Evolutionary conservation across 345 rosid species (phyloP).

Genomic region (Clarkia xantiana): DNA sequence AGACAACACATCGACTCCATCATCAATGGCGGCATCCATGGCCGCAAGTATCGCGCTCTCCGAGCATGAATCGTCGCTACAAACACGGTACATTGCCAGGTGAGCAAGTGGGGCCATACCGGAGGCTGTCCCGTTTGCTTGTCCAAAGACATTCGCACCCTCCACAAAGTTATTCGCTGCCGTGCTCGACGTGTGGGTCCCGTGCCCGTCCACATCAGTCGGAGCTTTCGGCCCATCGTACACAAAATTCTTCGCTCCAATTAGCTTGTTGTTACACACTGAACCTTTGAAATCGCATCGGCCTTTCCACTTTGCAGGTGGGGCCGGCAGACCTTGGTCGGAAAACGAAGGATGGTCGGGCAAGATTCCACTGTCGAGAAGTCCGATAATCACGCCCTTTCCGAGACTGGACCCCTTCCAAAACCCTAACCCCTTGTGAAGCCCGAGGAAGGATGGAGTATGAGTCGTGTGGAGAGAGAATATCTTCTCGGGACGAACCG

Average conservation of each 20-base stretch:
- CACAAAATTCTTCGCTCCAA: slow-evolving; percentile 37
- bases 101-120: slow-evolving; percentile 28
- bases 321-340: slow-evolving; percentile 23
- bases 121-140: slow-evolving; percentile 21
- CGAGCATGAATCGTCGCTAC: slow-evolving; percentile 13
- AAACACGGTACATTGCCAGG: slow-evolving; percentile 27
- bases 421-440: slow-evolving; percentile 17
- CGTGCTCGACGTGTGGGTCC: slow-evolving; percentile 29
- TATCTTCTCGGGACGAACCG: slow-evolving; percentile 20
- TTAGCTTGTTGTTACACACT: slow-evolving; percentile 43
- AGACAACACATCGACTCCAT: slow-evolving; percentile 29
- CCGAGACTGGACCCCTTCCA: slow-evolving; percentile 29
- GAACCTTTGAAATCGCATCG: slow-evolving; percentile 23
- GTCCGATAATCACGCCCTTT: slow-evolving; percentile 30
- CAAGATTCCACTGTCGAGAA: slow-evolving; percentile 33
- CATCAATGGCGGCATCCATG: slow-evolving; percentile 27
- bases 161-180: slow-evolving; percentile 19
- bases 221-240: slow-evolving; percentile 9
- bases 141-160: slow-evolving; percentile 17
- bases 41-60: slow-evolving; percentile 25
- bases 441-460: slow-evolving; percentile 32
- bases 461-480: slow-evolving; percentile 32
- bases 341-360: slow-evolving; percentile 38
- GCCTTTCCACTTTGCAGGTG: slow-evolving; percentile 42
- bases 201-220: slow-evolving; percentile 27